Evolutionary conservation across 352 stramenopile genomes (phyloP), one percentile per base, ranked within the genome.

Genomic region (Nothophytophthora sp.): DNA sequence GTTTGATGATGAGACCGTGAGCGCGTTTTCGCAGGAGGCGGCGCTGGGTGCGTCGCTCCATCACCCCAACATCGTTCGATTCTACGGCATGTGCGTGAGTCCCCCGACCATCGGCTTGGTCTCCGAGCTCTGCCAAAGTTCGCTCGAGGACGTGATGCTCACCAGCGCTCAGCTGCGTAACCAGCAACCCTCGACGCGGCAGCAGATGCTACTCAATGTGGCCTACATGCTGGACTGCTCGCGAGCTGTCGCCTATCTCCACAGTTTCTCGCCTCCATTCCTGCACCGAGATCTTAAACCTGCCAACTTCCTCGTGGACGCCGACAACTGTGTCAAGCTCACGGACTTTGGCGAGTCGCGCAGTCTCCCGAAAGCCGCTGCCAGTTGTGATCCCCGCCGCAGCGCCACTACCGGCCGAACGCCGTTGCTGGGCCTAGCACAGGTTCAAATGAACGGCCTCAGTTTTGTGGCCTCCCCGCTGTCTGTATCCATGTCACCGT

Each of bases 211-310:
- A 18, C 58, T 83, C 5, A 61, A 83, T 23, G 27, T 89, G 5
- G 67, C 58, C 5, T 78, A 86, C 30, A 84, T 89, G 73, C 66
- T 84, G 20, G 78, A 89, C 27, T 67, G 72, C 1, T 71, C 70
- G 6, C 58, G 74, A 18, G 73, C 72, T 18, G 65, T 86, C 1
- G 67, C 70, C 2, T 85, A 86, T 23, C n/a, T 86, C 9, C 75
- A 86, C 55, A 79, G 65, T 38, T 85, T 85, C 32, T 74, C 63
- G n/a, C 73, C 70, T 13, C 60, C 72, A 0, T 81, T 86, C 20
- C 42, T 85, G 7, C 75, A 86, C 29, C 70, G 71, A 11, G 70
- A 86, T 25, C 81, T 86, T 48, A 85, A 85, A 38, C 73, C 75
- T 13, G 63, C 50, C 28, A 86, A 83, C 23, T 85, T 82, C 33